Base-by-base conservation (phyloP, 108 stramenopile species). In the Cyclotella sp. region DNA sequence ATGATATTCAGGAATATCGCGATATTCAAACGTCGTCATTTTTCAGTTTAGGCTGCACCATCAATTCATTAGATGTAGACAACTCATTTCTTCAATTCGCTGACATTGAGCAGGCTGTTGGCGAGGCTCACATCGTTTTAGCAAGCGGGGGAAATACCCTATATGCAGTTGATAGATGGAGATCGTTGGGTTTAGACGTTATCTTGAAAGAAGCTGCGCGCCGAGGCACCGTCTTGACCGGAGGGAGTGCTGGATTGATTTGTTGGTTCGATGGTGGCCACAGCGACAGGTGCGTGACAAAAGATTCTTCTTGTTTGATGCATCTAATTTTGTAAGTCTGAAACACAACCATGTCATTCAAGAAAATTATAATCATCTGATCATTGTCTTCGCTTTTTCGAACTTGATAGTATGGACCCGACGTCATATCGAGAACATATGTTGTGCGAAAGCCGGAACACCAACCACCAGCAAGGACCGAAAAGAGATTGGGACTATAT, bases 201-300 rank as follows among this genome's bases (percentile, higher is more conserved):
- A 12, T 83, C 19, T 54, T 95, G 14, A 63, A 59, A 8, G 62
- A 63, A 4, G 87, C 86, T 11, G 87, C 86, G 0, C 60, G 76
- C n/a, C 43, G 73, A 54, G 84, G 85, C 13, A 72, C 71, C 19
- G 87, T 93, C 19, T 30, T 93, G 51, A 71, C 82, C 16, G 95
- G 95, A 60, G 95, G 95, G 6, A 81, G 78, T 57, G 93, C 93
- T 14, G 95, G 95, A 39, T 93, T 91, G 12, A 92, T 93, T 52
- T 93, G 90, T 70, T 96, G 95, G 95, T 96, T 94, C 70, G 89
- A 91, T 77, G 79, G 73, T 3, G 91, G 93, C 11, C 91, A 94
- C 61, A 79, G 76, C n/a, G 93, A 96, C 70, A 83, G 47, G 47
- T 49, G 34, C 34, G 34, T 34, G 34, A 34, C 34, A 34, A 34